Percentiles rank a stretch among this genome's conserved stretches.
Conservation (phyloP, 1,284 basidiomycete species). For the Ustilago sp. region DNA sequence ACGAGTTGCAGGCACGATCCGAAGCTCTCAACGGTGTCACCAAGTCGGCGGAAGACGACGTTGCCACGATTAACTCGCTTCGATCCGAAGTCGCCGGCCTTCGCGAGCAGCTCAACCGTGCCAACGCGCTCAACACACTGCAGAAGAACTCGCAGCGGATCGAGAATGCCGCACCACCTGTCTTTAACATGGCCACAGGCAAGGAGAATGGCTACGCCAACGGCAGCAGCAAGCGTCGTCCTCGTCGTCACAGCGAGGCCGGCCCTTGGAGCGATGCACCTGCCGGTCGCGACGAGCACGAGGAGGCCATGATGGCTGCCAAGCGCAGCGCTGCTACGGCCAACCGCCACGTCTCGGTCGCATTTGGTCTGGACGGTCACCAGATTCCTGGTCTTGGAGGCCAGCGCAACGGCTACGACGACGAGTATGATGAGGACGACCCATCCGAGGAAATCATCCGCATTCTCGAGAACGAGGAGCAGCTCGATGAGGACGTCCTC, state of each 20-base stretch:
- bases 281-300: constrained; percentile 75
- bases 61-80: constrained; percentile 84
- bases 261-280: constrained; percentile 79
- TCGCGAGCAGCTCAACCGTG: constrained; percentile 93
- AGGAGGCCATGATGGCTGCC: constrained; percentile 80
- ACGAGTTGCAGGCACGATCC: constrained; percentile 80
- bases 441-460: constrained; percentile 94
- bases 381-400: constrained; percentile 55
- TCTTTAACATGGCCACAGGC: constrained; percentile 65
- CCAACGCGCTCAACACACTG: constrained; percentile 76
- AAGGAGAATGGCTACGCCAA: constrained; percentile 54
- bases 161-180: constrained; percentile 63
- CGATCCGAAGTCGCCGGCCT: constrained; percentile 90
- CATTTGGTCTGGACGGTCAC: constrained; percentile 71
- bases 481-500: constrained; percentile 92
- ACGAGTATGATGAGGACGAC: constrained; percentile 76
- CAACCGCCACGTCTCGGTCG: constrained; percentile 91
- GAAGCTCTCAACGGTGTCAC: constrained; percentile 58
- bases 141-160: constrained; percentile 67
- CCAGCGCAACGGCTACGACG: constrained; percentile 53
- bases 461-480: constrained; percentile 90
- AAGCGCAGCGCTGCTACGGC: constrained; percentile 78
- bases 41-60: constrained; percentile 77
- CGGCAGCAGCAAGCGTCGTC: constrained; percentile 68
- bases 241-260: constrained; percentile 85